Evolutionary conservation across 2,329 filamentous ascomycete species (phyloP).

Genomic region (Atkinsonella texensis): DNA sequence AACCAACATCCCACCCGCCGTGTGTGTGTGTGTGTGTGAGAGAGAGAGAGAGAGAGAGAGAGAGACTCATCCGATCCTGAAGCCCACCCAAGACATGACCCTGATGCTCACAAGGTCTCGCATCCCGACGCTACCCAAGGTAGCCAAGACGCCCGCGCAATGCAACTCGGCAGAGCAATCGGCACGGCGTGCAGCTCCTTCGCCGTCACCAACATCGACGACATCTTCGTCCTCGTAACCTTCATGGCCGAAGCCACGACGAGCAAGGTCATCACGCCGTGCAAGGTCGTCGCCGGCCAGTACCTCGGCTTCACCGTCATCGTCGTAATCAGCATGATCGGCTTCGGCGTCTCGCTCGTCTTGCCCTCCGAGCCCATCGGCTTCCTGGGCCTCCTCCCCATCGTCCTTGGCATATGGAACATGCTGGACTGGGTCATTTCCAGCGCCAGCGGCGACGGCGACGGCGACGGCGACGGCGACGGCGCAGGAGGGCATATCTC

Average conservation of each 20-base stretch:
- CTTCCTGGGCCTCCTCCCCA: conserved; percentile 21
- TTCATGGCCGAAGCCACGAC: conserved; percentile 23
- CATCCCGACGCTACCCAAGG: not conserved
- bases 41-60: too few species aligned
- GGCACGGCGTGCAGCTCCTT: conserved; percentile 17
- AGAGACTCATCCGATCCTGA: not conserved
- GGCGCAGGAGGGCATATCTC: conserved; percentile 8
- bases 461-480: conserved; percentile 7
- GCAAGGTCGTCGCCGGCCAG: conserved; percentile 15
- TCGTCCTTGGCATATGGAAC: conserved; percentile 21
- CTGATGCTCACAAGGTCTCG: not conserved
- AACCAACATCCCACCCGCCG: not conserved
- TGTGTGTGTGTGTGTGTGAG: too few species aligned
- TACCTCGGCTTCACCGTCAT: conserved; percentile 23
- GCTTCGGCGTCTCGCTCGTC: conserved; percentile 19
- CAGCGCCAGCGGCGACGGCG: conserved; percentile 2
- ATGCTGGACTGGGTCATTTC: conserved; percentile 12
- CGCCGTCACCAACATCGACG: conserved; percentile 23
- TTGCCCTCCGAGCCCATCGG: conserved; percentile 23
- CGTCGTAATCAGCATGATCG: conserved; percentile 22
- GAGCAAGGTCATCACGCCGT: conserved; percentile 12
- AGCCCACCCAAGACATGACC: not conserved
- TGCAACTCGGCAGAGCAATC: conserved; percentile 13
- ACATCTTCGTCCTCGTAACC: conserved; percentile 25
- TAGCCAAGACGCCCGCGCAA: not conserved